A percentile compares a stretch with the other conserved stretches of the same genome.
phyloP scores from a whole-genome alignment of 2,329 filamentous ascomycete genomes.

The Apiospora koreana region DNA sequence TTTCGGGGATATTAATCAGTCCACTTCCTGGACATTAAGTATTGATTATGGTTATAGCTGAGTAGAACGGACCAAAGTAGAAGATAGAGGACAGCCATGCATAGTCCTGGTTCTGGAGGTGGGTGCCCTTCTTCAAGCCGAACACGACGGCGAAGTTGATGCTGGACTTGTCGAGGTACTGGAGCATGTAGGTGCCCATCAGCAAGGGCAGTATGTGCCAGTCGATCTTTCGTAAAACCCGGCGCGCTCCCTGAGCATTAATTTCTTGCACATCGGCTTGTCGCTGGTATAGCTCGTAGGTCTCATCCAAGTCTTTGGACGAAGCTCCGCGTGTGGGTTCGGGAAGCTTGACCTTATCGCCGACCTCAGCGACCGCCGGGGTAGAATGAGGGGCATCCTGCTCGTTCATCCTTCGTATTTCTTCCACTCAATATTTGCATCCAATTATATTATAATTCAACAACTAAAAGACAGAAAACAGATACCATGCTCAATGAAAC shows the following conservation, averaged over 20 bases:
- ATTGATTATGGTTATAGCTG: not conserved
- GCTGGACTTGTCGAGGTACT: slow-evolving; percentile 41
- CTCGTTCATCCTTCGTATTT: not conserved
- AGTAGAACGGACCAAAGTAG: slow-evolving; percentile 40
- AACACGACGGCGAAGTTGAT: slow-evolving; percentile 53
- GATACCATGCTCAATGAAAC: too few relatives aligned
- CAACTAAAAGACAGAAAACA: too few relatives aligned
- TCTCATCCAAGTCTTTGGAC: slow-evolving; percentile 32
- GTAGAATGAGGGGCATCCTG: not conserved
- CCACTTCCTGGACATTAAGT: too few relatives aligned
- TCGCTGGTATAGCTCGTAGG: slow-evolving; percentile 32
- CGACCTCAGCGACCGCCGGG: not conserved
- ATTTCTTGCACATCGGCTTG: slow-evolving; percentile 23
- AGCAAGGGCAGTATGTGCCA: slow-evolving; percentile 29
- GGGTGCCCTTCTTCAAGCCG: slow-evolving; percentile 46
- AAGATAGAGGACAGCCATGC: slow-evolving; percentile 55
- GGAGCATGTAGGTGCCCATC: slow-evolving; percentile 34
- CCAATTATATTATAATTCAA: too few relatives aligned
- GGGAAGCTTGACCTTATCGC: not conserved
- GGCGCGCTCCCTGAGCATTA: slow-evolving; percentile 27
- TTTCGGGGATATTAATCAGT: not conserved
- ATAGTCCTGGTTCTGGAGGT: slow-evolving; percentile 51
- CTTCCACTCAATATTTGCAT: not conserved
- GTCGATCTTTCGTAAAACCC: slow-evolving; percentile 34
- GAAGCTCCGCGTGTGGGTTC: slow-evolving; percentile 17